Conservation (phyloP, 495 filamentous ascomycete genomes). For the Polyplosphaeria fusca region DNA sequence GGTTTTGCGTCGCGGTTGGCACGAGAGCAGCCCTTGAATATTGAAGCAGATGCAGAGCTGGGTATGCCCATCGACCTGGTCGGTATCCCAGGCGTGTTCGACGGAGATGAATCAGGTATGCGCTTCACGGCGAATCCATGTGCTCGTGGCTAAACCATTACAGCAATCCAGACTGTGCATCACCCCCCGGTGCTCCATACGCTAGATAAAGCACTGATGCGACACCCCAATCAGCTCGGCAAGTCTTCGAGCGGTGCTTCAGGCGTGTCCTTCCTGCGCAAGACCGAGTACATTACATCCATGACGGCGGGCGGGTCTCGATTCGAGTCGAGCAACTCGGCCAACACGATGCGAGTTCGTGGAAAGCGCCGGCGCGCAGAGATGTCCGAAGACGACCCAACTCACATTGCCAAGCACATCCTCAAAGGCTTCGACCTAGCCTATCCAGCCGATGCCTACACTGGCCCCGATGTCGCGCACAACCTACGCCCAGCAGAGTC, state of each 20-base stretch:
- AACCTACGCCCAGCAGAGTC: slow-evolving; percentile 55
- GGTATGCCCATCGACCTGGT: slow-evolving; percentile 96
- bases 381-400: slow-evolving; percentile 69
- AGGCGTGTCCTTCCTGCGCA: slow-evolving; percentile 88
- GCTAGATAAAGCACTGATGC: slow-evolving; percentile 74
- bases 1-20: slow-evolving; percentile 83
- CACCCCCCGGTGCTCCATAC: slow-evolving; percentile 69
- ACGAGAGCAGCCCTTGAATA: slow-evolving; percentile 86
- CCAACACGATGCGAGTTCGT: slow-evolving; percentile 41
- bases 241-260: slow-evolving; percentile 65
- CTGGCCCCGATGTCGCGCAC: slow-evolving; percentile 48
- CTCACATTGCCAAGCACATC: slow-evolving; percentile 75
- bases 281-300: slow-evolving; percentile 92
- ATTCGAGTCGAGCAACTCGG: slow-evolving; percentile 43
- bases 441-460: slow-evolving; percentile 62
- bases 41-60: slow-evolving; percentile 95
- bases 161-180: slow-evolving; percentile 78
- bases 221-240: slow-evolving; percentile 73
- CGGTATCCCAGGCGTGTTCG: slow-evolving; percentile 88
- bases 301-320: slow-evolving; percentile 46
- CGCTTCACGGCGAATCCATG: slow-evolving; percentile 16
- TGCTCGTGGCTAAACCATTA: not conserved
- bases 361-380: slow-evolving; percentile 47
- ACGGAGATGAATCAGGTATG: slow-evolving; percentile 93
- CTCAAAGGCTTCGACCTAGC: slow-evolving; percentile 84